Base-by-base conservation (phyloP, 2,329 filamentous ascomycete genomes). In the Xylaria digitata region DNA sequence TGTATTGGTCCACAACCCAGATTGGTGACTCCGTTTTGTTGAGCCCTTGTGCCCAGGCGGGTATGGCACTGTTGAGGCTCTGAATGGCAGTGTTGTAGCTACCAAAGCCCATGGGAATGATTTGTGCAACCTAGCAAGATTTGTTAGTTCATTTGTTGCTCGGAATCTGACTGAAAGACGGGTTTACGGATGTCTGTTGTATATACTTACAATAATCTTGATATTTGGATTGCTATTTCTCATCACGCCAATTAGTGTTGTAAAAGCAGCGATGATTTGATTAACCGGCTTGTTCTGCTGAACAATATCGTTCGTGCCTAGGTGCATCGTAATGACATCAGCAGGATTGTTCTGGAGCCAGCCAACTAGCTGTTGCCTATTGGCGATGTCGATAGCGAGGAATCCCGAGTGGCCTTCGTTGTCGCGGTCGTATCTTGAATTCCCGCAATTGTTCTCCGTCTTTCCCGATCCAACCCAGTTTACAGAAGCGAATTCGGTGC, bases 241-340 rank as follows among this genome's bases (percentile, higher is more conserved):
- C 81, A 82, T 83, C 1, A 74, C 74, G 0, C 71, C 71, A 0
- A 82, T 73, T 1, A 82, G 67, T 21, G 76, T 82, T 6, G 78
- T 79, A 67, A 81, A 82, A 7, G 81, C 80, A 11, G 76, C 73
- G 26, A 82, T 77, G 61, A 82, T 81, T 45, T 81, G 76, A 37
- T 68, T 64, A 0, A 75, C 71, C 2, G 74, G 71, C 75, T 79
- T 80, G 68, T 76, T 79, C 71, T 80, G 76, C 74, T 80, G 78
- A 56, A 80, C 79, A 64, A 78, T 79, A 57, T 82, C 81, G 67
- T 83, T 82, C 48, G 81, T 83, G 19, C 81, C 80, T 1, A 83
- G 68, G 70, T 83, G 81, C 80, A 83, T 82, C 9, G 79, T 82
- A 62, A 83, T 78, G 30, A 83, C 78, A 68, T 83, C 80, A 1